Evolutionary conservation across 2,329 filamentous ascomycete genomes (phyloP), one percentile per base, ranked within the genome.

Genomic region (Ophiostoma australiae): DNA sequence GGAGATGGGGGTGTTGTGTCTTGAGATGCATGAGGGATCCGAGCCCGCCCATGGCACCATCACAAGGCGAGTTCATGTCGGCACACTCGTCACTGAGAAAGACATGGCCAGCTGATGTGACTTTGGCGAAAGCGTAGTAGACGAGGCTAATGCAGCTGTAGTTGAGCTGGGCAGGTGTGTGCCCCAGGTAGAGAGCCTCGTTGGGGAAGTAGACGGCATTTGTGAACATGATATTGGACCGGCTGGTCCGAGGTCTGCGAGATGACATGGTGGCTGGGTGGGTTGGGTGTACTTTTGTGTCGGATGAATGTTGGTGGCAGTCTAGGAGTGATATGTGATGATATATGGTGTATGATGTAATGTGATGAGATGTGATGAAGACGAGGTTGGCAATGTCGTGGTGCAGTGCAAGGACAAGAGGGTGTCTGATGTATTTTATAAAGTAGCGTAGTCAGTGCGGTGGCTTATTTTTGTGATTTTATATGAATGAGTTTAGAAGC

Each of bases 141-240:
- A 94, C 88, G 77, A 93, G 90, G 75, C 90, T 93, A 76, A 94
- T 89, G 76, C 90, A 91, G 74, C 87, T 87, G 78, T 92, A 88
- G 78, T 91, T 91, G 77, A 94, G 82, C 70, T 88, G 88, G 0
- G 87, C 91, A 0, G 92, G 92, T 20, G 90, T 90, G 76, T 92
- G 87, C 74, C 89, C 86, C 71, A 85, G 84, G 80, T 93, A 93
- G 75, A 93, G 87, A 72, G 89, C 84, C 81, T 87, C 89, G 80
- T 92, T 94, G n/a, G 91, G 91, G 79, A 92, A 95, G 81, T 94
- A 95, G 23, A 93, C 90, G 31, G 90, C 91, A 79, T 95, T 95
- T 76, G 86, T 87, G 77, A 83, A 86, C 80, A 87, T 86, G 73
- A 88, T 82, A 72, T 79, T 81, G 33, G 81, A 80, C 58, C 80